A percentile compares a stretch with the other conserved stretches of the same genome.
These are phyloP conservation scores for Cyberlindnera petersonii DNA, from an alignment of 805 yeast species.

Conservation along the genomic window DNA sequence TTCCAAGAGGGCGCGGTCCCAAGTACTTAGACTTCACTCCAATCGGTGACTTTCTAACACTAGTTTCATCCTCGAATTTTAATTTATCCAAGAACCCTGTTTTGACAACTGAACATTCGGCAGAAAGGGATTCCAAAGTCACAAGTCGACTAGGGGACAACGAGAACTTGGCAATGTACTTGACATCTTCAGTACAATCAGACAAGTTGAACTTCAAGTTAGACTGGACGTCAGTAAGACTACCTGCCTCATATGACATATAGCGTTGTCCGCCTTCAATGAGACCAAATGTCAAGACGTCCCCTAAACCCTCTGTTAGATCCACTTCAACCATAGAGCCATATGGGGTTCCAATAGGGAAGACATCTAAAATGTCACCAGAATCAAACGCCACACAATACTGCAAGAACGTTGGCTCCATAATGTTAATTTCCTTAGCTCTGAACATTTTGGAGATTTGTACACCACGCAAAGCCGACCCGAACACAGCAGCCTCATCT, in stretches of 20 bases:
- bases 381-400: conserved; percentile 37
- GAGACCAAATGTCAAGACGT: conserved; percentile 34
- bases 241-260: conserved; percentile 22
- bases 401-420: conserved; percentile 51
- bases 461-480: conserved; percentile 83
- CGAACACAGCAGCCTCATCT: conserved; percentile 90
- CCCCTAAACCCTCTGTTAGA: conserved; percentile 31
- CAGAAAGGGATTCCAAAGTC: conserved; percentile 40
- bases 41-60: conserved; percentile 23
- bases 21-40: conserved; percentile 32
- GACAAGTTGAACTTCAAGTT: conserved; percentile 32
- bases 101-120: conserved; percentile 36
- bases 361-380: conserved; percentile 34
- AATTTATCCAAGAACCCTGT: conserved; percentile 22
- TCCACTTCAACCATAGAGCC: conserved; percentile 34
- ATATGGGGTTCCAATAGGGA: conserved; percentile 43
- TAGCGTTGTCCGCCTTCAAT: conserved; percentile 29
- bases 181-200: conserved; percentile 37
- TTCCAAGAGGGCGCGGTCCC: conserved; percentile 46
- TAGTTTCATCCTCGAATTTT: conserved; percentile 16
- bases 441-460: conserved; percentile 64
- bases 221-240: conserved; percentile 8
- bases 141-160: conserved; percentile 50
- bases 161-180: conserved; percentile 39
- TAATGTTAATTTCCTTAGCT: conserved; percentile 54